Evolutionary conservation across 2,329 filamentous ascomycete species (phyloP).

Genomic region (Beauveria sp.): DNA sequence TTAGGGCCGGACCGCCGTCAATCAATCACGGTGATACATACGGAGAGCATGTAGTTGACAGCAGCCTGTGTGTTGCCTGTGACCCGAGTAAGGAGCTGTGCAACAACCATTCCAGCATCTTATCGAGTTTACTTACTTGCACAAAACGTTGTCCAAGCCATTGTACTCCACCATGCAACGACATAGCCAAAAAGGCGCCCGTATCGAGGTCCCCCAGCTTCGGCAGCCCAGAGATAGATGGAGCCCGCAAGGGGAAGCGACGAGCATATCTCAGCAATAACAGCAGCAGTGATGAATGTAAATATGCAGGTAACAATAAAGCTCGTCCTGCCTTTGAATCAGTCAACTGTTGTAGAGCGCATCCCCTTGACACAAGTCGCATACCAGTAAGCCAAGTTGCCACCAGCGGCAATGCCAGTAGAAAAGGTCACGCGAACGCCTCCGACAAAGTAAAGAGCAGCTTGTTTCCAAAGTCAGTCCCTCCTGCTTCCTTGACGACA

Average conservation of each 20-base stretch:
- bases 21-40: conserved; percentile 19
- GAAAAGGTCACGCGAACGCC: conserved; percentile 53
- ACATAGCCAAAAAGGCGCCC: conserved; percentile 50
- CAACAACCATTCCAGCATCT: neutral
- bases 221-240: conserved; percentile 56
- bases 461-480: conserved; percentile 24
- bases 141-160: conserved; percentile 53
- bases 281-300: conserved; percentile 52
- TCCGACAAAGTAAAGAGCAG: conserved; percentile 53
- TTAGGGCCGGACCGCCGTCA: neutral
- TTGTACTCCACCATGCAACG: conserved; percentile 59
- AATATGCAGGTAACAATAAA: conserved; percentile 53
- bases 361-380: neutral
- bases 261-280: conserved; percentile 53
- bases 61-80: conserved; percentile 41
- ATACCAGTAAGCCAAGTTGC: conserved; percentile 53
- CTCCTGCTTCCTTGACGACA: neutral
- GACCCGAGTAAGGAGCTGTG: neutral
- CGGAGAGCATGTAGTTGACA: conserved; percentile 45
- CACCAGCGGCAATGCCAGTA: conserved; percentile 54
- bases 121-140: conserved; percentile 29
- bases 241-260: conserved; percentile 50
- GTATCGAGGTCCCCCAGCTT: conserved; percentile 45
- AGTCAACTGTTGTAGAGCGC: neutral
- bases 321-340: conserved; percentile 35